Base-by-base conservation (phyloP, 2,329 filamentous ascomycete genomes). In the Tolypocladium guangdongense region DNA sequence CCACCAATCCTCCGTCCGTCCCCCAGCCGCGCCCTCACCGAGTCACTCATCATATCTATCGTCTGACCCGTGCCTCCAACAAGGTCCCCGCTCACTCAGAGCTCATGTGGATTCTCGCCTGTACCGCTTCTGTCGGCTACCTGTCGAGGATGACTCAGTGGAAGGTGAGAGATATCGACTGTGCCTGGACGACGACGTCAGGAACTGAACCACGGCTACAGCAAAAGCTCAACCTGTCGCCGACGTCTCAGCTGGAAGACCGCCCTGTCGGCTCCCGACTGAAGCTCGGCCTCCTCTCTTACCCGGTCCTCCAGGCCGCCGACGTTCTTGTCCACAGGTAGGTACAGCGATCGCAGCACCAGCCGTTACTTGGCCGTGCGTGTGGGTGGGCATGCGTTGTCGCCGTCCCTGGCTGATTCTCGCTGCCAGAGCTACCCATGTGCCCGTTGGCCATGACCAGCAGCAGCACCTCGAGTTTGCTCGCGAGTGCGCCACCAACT, bases 91-190 rank as follows among this genome's bases (percentile, higher is more conserved):
- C 85, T 48, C 93, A 97, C 71, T 75, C 87, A 4, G 91, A 97
- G 69, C 78, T 99, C 58, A 95, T 96, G 88, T 99, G 93, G 93
- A 90, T 97, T 64, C 73, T 99, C 57, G 92, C 89, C 65, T 96
- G 91, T 60, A 87, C 88, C 51, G 88, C 93, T 27, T 92, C 88
- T 6, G 90, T 93, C 69, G 93, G 93, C 39, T 95, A 96, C 70
- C 74, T 99, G n/a, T 87, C 87, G 11, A 80, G 93, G n/a, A 99
- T 99, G 93, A 97, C 93, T 32, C 93, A 97, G 70, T 99, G 93
- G 91, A 99, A 99, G 83, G 90, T 89, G 52, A 45, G 36, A 24
- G 14, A 20, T 16, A 22, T n/a, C n/a, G 27, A 8, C 24, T 18
- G 8, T 11, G 43, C 24, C 43, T 27, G 1, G 30, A 53, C 20